Percentiles rank a stretch among this genome's conserved stretches.
Conservation (phyloP, 2,329 filamentous ascomycete genomes). For the Ophiosphaerella narmari region DNA sequence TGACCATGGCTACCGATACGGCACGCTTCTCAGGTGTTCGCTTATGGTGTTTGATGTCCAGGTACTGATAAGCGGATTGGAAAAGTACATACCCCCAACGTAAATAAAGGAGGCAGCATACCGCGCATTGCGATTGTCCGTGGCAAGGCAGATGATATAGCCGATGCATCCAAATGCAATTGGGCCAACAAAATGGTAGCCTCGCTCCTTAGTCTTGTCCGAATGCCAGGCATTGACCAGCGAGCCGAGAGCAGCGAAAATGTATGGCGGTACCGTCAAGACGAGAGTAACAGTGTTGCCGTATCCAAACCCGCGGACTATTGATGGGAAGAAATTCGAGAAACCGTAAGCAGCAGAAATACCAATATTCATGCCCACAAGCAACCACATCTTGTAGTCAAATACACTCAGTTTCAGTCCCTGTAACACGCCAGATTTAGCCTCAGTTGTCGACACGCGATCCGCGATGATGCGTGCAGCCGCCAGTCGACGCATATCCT, state of each 20-base stretch:
- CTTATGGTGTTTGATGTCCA: constrained; percentile 40
- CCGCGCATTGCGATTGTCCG: constrained; percentile 6
- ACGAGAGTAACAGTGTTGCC: constrained; percentile 30
- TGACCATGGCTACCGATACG: constrained; percentile 39
- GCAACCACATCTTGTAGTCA: constrained; percentile 5
- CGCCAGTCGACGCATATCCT: constrained; percentile 1
- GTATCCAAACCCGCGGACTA: constrained; percentile 23
- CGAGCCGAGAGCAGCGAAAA: constrained; percentile 48
- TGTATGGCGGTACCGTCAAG: constrained; percentile 51
- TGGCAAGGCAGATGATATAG: constrained; percentile 32
- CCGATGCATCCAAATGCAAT: constrained; percentile 45
- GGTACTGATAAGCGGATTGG: constrained; percentile 40
- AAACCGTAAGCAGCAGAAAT: background rate
- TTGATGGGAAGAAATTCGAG: background rate
- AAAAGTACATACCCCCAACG: constrained; percentile 31
- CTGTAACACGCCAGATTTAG: background rate
- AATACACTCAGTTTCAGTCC: constrained; percentile 1
- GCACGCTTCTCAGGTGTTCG: constrained; percentile 47
- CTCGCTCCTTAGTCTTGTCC: constrained; percentile 52
- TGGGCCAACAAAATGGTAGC: constrained; percentile 52
- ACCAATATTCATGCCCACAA: background rate
- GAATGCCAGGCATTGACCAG: constrained; percentile 54
- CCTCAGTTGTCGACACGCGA: constrained; percentile 1
- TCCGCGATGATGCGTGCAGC: constrained; percentile 1
- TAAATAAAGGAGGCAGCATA: constrained; percentile 35